These are phyloP conservation scores for Pleurotus pulmonarius DNA, from an alignment of 768 basidiomycete species.

Conservation along the genomic window DNA sequence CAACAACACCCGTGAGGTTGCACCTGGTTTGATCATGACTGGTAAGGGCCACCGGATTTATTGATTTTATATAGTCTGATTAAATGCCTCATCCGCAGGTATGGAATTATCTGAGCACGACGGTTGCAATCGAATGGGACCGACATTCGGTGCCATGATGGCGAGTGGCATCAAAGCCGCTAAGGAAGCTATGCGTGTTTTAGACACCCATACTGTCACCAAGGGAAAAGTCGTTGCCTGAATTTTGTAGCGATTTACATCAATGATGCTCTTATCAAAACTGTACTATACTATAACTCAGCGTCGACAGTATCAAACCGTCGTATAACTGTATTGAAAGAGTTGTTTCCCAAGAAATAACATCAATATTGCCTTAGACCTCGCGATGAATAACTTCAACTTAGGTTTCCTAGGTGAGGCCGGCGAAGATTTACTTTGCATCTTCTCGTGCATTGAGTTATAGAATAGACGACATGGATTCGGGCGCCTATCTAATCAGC, in stretches of 20 bases:
- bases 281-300: too few species aligned
- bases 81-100: conserved; percentile 33
- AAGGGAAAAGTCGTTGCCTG: conserved; percentile 53
- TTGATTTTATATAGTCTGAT: conserved; percentile 10
- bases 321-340: too few species aligned
- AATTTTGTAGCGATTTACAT: neutral
- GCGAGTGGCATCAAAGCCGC: conserved; percentile 72
- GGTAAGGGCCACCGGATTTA: conserved; percentile 32
- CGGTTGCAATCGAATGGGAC: conserved; percentile 74
- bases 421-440: neutral
- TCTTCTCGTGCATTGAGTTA: neutral
- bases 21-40: conserved; percentile 70
- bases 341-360: too few species aligned
- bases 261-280: too few species aligned
- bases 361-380: too few species aligned
- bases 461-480: too few species aligned
- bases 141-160: conserved; percentile 81
- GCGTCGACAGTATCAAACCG: too few species aligned
- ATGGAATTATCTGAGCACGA: conserved; percentile 85
- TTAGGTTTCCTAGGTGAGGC: neutral
- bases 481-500: neutral
- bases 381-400: conserved; percentile 1
- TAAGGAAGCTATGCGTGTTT: conserved; percentile 53
- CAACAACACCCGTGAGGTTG: conserved; percentile 72
- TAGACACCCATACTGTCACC: conserved; percentile 45